Percentiles rank a stretch among this genome's conserved stretches.
phyloP scores from a whole-genome alignment of 169 alveolate species.

The Plasmodium vivax region DNA sequence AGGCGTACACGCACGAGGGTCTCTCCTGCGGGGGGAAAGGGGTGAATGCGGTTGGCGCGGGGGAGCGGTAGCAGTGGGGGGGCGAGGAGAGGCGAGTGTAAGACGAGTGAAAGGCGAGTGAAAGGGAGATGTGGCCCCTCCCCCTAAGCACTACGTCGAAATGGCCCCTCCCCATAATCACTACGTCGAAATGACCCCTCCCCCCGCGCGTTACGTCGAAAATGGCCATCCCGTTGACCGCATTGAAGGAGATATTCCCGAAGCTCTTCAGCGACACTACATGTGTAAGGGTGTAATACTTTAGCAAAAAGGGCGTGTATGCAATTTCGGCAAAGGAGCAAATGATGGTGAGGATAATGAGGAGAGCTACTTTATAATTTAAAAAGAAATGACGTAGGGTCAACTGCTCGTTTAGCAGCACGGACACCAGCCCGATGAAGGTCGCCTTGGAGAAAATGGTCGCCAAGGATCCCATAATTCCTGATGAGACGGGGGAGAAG shows the following conservation, averaged over 20 bases:
- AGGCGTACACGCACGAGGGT: constrained; percentile 6
- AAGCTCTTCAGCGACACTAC: constrained; percentile 28
- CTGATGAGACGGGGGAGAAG: constrained; percentile 31
- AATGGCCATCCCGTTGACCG: constrained; percentile 26
- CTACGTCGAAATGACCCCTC: too few relatives aligned
- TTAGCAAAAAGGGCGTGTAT: constrained; percentile 24
- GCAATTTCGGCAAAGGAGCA: not conserved
- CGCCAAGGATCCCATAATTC: constrained; percentile 28
- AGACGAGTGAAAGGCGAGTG: too few relatives aligned
- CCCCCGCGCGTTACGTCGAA: not conserved
- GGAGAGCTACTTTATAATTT: constrained; percentile 11
- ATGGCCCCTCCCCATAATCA: too few relatives aligned
- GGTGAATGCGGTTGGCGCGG: not conserved
- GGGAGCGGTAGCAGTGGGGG: not conserved
- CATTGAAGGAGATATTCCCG: constrained; percentile 29
- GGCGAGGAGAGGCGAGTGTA: not conserved
- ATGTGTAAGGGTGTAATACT: constrained; percentile 19
- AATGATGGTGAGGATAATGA: not conserved
- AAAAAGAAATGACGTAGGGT: not conserved
- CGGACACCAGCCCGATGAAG: constrained; percentile 27
- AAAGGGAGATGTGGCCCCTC: too few relatives aligned
- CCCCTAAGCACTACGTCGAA: too few relatives aligned
- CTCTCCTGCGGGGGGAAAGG: constrained; percentile 19
- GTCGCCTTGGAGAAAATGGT: constrained; percentile 37
- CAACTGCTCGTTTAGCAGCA: not conserved